Conservation (phyloP, 2,329 filamentous ascomycete species). For the Orbilia ellipsospora region DNA sequence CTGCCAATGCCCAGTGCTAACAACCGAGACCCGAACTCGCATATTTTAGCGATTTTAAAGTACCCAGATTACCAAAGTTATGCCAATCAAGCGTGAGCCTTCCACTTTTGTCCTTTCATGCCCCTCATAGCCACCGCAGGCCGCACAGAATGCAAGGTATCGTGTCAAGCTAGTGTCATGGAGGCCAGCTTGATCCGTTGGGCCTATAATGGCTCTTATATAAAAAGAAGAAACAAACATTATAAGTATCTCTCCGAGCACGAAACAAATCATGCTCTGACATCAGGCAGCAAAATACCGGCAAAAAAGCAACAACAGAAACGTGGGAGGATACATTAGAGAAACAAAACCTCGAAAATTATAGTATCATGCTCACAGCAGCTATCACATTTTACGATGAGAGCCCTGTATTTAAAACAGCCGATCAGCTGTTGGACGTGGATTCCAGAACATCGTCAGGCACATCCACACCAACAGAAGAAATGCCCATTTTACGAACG, state of each 20-base stretch:
- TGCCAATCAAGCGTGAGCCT: neutral
- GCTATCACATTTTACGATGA: neutral
- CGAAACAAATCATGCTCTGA: no score
- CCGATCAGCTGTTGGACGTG: neutral
- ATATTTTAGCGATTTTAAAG: no score
- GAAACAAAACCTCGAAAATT: neutral
- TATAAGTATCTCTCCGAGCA: no score
- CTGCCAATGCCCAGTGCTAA: no score
- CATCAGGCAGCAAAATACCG: neutral
- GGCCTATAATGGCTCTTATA: no score
- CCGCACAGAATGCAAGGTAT: neutral
- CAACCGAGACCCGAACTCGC: no score
- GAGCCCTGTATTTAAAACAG: neutral
- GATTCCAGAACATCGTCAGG: neutral
- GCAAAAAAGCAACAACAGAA: neutral
- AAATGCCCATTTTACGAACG: slow-evolving; percentile 12
- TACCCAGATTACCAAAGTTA: no score
- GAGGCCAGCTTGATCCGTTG: neutral
- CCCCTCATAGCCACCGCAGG: neutral
- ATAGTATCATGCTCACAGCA: neutral
- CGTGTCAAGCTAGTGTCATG: neutral
- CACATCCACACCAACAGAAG: neutral
- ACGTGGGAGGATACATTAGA: neutral
- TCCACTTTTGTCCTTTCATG: neutral
- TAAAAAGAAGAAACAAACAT: no score